Evolutionary conservation across 768 basidiomycete genomes (phyloP), one percentile per base, ranked within the genome.

Genomic region (Boletus rubescentipes): DNA sequence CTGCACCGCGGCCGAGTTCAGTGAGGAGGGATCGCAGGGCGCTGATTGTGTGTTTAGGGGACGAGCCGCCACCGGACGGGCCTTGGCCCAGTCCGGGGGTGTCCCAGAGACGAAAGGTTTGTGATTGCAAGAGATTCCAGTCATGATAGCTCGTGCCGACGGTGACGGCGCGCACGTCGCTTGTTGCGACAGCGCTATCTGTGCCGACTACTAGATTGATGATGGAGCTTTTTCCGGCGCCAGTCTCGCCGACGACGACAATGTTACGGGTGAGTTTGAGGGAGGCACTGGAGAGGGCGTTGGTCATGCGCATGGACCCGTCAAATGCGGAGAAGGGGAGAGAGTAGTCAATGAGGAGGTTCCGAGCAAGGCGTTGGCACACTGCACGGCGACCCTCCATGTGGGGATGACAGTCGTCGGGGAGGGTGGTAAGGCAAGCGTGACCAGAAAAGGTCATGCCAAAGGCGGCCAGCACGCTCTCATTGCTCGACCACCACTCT

Each of bases 231-330:
- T 65, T 65, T 23, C 64, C 64, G 6, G 50, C 59, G 20, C 64
- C 77, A 0, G 69, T 70, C 55, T 75, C 73, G 5, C 77, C 77
- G 15, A 78, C 77, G 18, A 78, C 44, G 42, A 79, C 60, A 44
- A 78, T 53, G 46, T 73, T 67, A 41, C 58, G 55, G 29, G 57
- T 61, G 37, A 58, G 54, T n/a, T 61, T 67, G 44, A 52, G 26
- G 5, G 59, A 52, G 35, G 52, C 37, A 31, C 36, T 65, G 10
- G 63, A 61, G 7, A 18, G 29, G 16, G 21, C 16, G 9, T 23
- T 46, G 54, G 40, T 43, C 34, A n/a, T 26, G 29, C 47, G 47
- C 30, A 32, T 35, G 12, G 57, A 35, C 9, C 23, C 53, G 8
- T 23, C 18, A 5, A 43, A 44, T 1, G 51, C 31, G n/a, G 44